phyloP scores from a whole-genome alignment of 148 eudicot species.

The Rhododendron vialii region DNA sequence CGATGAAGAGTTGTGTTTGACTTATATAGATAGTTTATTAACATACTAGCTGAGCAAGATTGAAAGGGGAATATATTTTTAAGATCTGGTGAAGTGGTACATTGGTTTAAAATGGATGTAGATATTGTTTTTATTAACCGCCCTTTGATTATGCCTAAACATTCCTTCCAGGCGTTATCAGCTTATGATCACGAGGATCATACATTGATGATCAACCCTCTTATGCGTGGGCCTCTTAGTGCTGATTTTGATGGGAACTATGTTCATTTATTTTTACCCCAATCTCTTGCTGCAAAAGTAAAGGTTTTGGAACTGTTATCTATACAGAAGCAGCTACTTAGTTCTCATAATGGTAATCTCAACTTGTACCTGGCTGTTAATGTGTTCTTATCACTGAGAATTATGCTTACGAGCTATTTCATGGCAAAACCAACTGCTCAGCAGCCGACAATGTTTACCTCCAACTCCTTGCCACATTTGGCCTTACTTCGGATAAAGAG shows the following conservation, averaged over 20 bases:
- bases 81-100: slow-evolving; percentile 74
- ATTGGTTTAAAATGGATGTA: slow-evolving; percentile 85
- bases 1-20: slow-evolving; percentile 69
- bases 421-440: slow-evolving; percentile 51
- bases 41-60: slow-evolving; percentile 73
- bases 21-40: slow-evolving; percentile 61
- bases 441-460: slow-evolving; percentile 66
- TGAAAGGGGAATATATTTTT: slow-evolving; percentile 88
- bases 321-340: slow-evolving; percentile 79
- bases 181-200: slow-evolving; percentile 82
- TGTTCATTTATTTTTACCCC: slow-evolving; percentile 85
- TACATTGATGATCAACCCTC: slow-evolving; percentile 75
- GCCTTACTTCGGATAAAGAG: slow-evolving; percentile 37
- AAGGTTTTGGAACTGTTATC: slow-evolving; percentile 83
- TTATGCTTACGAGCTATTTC: slow-evolving; percentile 44
- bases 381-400: slow-evolving; percentile 62
- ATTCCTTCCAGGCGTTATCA: slow-evolving; percentile 72
- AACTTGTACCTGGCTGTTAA: slow-evolving; percentile 76
- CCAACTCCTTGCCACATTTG: slow-evolving; percentile 41
- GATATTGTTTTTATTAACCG: slow-evolving; percentile 92
- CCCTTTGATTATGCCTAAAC: slow-evolving; percentile 70
- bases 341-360: slow-evolving; percentile 83
- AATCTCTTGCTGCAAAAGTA: slow-evolving; percentile 80
- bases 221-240: slow-evolving; percentile 83
- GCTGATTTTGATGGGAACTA: slow-evolving; percentile 96